A percentile compares a stretch with the other conserved stretches of the same genome.
These are phyloP conservation scores for Aspergillus melleus DNA, from an alignment of 2,329 filamentous ascomycete species.

Conservation along the genomic window DNA sequence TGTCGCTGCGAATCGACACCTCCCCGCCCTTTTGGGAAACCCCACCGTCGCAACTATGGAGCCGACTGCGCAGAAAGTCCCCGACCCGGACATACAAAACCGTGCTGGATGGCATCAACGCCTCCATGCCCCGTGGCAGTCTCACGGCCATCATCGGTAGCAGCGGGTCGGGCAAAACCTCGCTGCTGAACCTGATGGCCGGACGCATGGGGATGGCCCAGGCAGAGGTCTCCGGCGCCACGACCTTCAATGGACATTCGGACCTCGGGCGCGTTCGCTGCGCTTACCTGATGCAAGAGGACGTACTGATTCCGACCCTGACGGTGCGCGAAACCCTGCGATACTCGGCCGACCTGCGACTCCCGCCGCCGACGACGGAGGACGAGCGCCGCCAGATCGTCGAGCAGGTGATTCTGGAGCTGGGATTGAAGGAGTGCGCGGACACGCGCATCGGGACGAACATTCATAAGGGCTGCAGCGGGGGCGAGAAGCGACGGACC, in stretches of 20 bases:
- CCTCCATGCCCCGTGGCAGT: slow-evolving; percentile 64
- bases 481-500: slow-evolving; percentile 74
- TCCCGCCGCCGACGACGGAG: slow-evolving; percentile 62
- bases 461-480: slow-evolving; percentile 72
- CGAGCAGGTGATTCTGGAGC: slow-evolving; percentile 73
- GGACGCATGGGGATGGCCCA: slow-evolving; percentile 64
- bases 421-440: slow-evolving; percentile 75
- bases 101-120: slow-evolving; percentile 64
- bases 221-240: slow-evolving; percentile 52
- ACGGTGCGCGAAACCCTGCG: slow-evolving; percentile 73
- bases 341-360: slow-evolving; percentile 70
- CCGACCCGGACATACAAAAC: slow-evolving; percentile 34
- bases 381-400: slow-evolving; percentile 64
- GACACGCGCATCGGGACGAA: slow-evolving; percentile 71
- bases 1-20: slow-evolving; percentile 36
- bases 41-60: slow-evolving; percentile 32
- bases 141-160: slow-evolving; percentile 75
- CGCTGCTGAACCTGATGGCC: slow-evolving; percentile 69
- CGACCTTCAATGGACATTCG: slow-evolving; percentile 61
- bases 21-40: slow-evolving; percentile 35
- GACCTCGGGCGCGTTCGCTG: slow-evolving; percentile 49
- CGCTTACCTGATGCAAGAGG: slow-evolving; percentile 69
- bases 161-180: slow-evolving; percentile 72
- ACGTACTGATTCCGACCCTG: slow-evolving; percentile 69
- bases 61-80: slow-evolving; percentile 29